These are phyloP conservation scores for Martiniozyma abietophila DNA, from an alignment of 805 yeast genomes.

Conservation along the genomic window DNA sequence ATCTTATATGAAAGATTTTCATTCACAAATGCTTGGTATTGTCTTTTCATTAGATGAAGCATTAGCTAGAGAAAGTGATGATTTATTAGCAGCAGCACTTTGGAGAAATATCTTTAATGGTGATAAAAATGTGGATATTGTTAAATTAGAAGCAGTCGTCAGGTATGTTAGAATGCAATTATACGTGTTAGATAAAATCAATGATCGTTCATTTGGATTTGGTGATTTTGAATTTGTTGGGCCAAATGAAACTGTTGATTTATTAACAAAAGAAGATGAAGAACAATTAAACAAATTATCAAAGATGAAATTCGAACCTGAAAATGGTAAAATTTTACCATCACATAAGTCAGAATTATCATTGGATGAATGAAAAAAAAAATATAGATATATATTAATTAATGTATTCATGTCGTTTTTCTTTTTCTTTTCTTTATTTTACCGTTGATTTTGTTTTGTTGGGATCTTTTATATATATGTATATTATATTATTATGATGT, in stretches of 20 bases:
- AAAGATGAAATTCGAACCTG: constrained; percentile 42
- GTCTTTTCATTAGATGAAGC: constrained; percentile 93
- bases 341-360: constrained; percentile 48
- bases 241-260: constrained; percentile 70
- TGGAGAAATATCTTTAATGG: constrained; percentile 93
- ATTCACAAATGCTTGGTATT: constrained; percentile 81
- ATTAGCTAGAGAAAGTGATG: constrained; percentile 59
- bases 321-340: constrained; percentile 42
- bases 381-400: too few species aligned
- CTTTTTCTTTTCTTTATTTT: neutral
- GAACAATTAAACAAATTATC: constrained; percentile 41
- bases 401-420: neutral
- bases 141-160: constrained; percentile 80
- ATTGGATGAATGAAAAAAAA: constrained; percentile 34
- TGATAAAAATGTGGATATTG: constrained; percentile 67
- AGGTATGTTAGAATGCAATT: constrained; percentile 85
- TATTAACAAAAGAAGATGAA: constrained; percentile 59
- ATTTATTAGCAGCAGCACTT: constrained; percentile 65
- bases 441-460: too few species aligned
- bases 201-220: constrained; percentile 88
- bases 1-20: constrained; percentile 80
- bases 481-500: neutral
- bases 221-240: constrained; percentile 82
- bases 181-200: constrained; percentile 74
- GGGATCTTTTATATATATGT: constrained; percentile 3